These are phyloP conservation scores for Glaciozyma antarctica DNA, from an alignment of 768 basidiomycete genomes.

Conservation along the genomic window DNA sequence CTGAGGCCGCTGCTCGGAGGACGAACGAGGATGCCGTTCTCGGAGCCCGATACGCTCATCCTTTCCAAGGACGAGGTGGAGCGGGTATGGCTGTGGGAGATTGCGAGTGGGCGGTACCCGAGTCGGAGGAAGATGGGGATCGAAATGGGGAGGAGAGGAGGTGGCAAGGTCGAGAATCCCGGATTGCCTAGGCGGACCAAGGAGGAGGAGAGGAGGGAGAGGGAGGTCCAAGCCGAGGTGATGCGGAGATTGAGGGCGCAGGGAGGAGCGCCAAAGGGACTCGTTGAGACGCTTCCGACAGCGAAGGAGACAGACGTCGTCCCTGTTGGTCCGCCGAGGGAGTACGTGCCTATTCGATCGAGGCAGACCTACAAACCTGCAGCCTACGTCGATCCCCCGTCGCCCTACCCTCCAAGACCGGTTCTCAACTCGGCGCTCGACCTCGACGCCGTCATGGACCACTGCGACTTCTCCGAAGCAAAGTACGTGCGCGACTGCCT, in stretches of 20 bases:
- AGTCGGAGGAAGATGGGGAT: neutral
- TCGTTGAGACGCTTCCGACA: neutral
- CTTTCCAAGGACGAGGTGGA: constrained; percentile 45
- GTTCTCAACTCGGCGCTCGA: constrained; percentile 75
- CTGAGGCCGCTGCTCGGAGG: too few species aligned
- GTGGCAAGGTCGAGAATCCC: constrained; percentile 56
- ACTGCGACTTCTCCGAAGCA: constrained; percentile 77
- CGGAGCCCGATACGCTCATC: constrained; percentile 7
- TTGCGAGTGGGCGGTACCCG: constrained; percentile 86
- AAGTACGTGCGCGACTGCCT: constrained; percentile 97
- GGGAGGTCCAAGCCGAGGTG: constrained; percentile 39
- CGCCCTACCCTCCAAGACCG: constrained; percentile 81
- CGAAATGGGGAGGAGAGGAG: constrained; percentile 20
- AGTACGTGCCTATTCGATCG: constrained; percentile 56
- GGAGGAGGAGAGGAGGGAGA: constrained; percentile 40
- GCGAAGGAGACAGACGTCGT: constrained; percentile 44
- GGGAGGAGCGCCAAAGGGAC: constrained; percentile 19
- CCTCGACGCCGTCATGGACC: constrained; percentile 79
- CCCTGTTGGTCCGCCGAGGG: constrained; percentile 66
- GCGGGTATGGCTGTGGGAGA: constrained; percentile 92
- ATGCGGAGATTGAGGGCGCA: constrained; percentile 1
- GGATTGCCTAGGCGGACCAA: constrained; percentile 51
- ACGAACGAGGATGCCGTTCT: too few species aligned
- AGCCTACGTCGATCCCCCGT: constrained; percentile 47
- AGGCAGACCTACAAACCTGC: neutral